Conservation (phyloP, 371 early-diverging fungal species). For the Batkoa obscura region DNA sequence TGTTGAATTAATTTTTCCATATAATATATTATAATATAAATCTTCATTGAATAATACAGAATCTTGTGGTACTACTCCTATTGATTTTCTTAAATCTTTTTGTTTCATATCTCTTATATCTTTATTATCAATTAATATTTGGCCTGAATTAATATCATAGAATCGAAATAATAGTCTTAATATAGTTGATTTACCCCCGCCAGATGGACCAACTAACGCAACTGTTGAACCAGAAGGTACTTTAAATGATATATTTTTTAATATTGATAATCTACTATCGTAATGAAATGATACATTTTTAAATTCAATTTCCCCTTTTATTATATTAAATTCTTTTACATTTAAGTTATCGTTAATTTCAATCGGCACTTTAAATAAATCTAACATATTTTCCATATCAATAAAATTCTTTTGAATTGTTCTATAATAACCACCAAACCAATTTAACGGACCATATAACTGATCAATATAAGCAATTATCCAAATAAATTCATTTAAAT, state of each 20-base stretch:
- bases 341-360: slow-evolving; percentile 24
- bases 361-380: slow-evolving; percentile 28
- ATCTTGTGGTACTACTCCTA: slow-evolving; percentile 81
- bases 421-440: slow-evolving; percentile 19
- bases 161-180: slow-evolving; percentile 79
- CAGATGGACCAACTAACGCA: slow-evolving; percentile 58
- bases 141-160: slow-evolving; percentile 62
- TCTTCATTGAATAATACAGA: slow-evolving; percentile 34
- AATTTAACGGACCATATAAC: slow-evolving; percentile 42
- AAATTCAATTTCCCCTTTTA: slow-evolving; percentile 19
- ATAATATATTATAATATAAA: slow-evolving; percentile 35
- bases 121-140: slow-evolving; percentile 73
- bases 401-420: slow-evolving; percentile 30
- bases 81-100: slow-evolving; percentile 35
- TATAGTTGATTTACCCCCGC: slow-evolving; percentile 81
- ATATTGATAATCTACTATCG: slow-evolving; percentile 22
- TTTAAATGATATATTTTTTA: slow-evolving; percentile 27
- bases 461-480: slow-evolving; percentile 70
- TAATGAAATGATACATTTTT: slow-evolving; percentile 40
- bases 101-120: slow-evolving; percentile 56
- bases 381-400: slow-evolving; percentile 59
- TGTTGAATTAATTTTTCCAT: slow-evolving; percentile 20
- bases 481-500: slow-evolving; percentile 71
- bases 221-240: slow-evolving; percentile 38
- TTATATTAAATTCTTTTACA: slow-evolving; percentile 11